These are phyloP conservation scores for Paxillus involutus DNA, from an alignment of 768 basidiomycete species.

Conservation along the genomic window DNA sequence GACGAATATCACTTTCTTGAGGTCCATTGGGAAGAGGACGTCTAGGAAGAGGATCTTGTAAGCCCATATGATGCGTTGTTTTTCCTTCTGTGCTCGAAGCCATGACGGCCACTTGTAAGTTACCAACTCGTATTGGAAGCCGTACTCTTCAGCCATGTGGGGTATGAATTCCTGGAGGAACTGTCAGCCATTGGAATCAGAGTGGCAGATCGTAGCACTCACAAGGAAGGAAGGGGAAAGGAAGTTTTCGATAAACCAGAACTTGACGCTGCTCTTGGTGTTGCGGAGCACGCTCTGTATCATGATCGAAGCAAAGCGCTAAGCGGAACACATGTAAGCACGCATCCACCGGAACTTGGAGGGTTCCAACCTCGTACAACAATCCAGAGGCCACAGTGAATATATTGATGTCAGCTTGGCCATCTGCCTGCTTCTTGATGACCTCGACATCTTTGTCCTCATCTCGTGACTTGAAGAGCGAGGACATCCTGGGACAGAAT, in stretches of 20 bases:
- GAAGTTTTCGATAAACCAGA: constrained; percentile 99
- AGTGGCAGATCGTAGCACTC: constrained; percentile 22
- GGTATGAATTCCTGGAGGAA: constrained; percentile 84
- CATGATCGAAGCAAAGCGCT: constrained; percentile 99
- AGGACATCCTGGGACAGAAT: constrained; percentile 39
- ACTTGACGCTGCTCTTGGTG: constrained; percentile 93
- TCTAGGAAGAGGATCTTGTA: constrained; percentile 99
- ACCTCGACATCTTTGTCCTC: constrained; percentile 19
- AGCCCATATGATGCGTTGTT: constrained; percentile 98
- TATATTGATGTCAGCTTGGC: constrained; percentile 94
- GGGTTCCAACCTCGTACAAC: constrained; percentile 80
- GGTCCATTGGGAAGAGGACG: constrained; percentile 97
- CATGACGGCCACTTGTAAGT: constrained; percentile 99
- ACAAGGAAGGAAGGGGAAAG: constrained; percentile 95
- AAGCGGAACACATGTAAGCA: constrained; percentile 4
- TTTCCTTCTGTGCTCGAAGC: constrained; percentile 96
- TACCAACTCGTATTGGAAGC: constrained; percentile 94
- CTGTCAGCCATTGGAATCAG: neutral
- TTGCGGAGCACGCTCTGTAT: constrained; percentile 93
- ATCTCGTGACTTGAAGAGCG: constrained; percentile 38
- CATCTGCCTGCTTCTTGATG: constrained; percentile 25
- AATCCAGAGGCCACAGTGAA: constrained; percentile 98
- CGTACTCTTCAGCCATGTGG: constrained; percentile 85
- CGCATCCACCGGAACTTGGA: neutral
- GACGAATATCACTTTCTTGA: constrained; percentile 99